These are phyloP conservation scores for Solanum bulbocastanum DNA, from an alignment of 257 asterid genomes.

Conservation along the genomic window DNA sequence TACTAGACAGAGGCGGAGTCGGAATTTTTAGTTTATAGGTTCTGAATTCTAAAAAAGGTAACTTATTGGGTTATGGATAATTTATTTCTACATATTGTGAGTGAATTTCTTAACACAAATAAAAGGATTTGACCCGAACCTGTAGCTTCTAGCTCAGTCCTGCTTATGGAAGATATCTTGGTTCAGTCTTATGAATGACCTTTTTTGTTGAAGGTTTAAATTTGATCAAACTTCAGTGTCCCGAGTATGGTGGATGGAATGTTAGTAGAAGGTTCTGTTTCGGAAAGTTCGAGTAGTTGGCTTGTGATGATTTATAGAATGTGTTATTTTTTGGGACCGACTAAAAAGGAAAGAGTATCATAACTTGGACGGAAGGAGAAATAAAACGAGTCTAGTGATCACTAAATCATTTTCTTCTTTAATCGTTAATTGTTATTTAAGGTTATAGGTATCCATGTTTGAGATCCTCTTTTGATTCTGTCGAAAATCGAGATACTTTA, in stretches of 20 bases:
- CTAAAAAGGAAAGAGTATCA: background rate
- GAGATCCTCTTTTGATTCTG: background rate
- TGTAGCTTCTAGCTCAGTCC: background rate
- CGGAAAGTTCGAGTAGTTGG: background rate
- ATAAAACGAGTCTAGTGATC: background rate
- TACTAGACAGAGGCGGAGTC: background rate
- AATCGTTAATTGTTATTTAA: background rate
- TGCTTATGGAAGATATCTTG: background rate
- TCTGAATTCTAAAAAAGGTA: background rate
- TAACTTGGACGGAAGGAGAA: background rate
- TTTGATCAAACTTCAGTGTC: background rate
- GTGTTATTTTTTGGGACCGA: background rate
- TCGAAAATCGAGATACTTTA: background rate
- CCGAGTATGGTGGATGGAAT: background rate
- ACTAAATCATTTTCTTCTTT: background rate
- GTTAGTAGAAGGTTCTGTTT: background rate
- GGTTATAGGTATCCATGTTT: background rate
- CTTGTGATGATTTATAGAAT: background rate
- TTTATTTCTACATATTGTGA: background rate
- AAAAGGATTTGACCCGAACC: background rate
- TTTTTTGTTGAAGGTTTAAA: background rate
- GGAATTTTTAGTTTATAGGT: background rate
- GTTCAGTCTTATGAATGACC: background rate
- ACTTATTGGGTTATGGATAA: background rate
- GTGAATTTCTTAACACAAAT: background rate